A percentile compares a stretch with the other conserved stretches of the same genome.
Conservation (phyloP, 768 basidiomycete genomes). For the Lactifluus pinguis region DNA sequence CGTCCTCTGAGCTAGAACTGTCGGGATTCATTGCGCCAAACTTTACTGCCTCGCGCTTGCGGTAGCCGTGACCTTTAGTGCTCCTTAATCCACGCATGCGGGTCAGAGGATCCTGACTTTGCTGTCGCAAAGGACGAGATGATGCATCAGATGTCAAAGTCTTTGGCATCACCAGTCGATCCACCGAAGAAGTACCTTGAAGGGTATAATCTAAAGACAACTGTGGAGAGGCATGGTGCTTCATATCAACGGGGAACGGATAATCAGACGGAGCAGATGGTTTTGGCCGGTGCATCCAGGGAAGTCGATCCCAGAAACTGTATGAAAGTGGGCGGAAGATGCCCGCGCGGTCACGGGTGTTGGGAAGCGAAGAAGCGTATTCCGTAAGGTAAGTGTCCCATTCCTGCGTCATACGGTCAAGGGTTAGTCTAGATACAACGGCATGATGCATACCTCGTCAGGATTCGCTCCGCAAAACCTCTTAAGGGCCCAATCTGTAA, state of each 20-base stretch:
- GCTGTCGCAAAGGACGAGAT: not conserved
- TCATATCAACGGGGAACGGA: conserved; percentile 6
- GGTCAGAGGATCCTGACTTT: not conserved
- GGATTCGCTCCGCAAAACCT: conserved; percentile 56
- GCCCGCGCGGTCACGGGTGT: conserved; percentile 40
- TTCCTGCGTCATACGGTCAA: conserved; percentile 33
- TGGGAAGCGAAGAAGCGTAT: conserved; percentile 46
- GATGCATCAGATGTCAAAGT: not conserved
- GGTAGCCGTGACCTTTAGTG: conserved; percentile 24
- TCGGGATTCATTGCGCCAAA: conserved; percentile 27
- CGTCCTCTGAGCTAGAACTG: conserved; percentile 40
- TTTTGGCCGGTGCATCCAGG: conserved; percentile 11
- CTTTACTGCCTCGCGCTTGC: conserved; percentile 35
- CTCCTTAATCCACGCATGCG: conserved; percentile 4
- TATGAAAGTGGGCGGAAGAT: conserved; percentile 45
- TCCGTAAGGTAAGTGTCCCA: conserved; percentile 61
- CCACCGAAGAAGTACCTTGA: not conserved
- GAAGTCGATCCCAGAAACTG: conserved; percentile 40
- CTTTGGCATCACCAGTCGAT: not conserved
- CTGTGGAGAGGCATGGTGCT: not conserved
- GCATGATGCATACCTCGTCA: conserved; percentile 41
- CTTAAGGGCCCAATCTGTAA: conserved; percentile 46
- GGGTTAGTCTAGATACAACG: not conserved
- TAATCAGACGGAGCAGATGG: not conserved
- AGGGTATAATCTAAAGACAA: conserved; percentile 1